A percentile compares a stretch with the other conserved stretches of the same genome.
These are phyloP conservation scores for Chernovozyma sophiae-reginae DNA, from an alignment of 1,139 yeast genomes.

Conservation along the genomic window DNA sequence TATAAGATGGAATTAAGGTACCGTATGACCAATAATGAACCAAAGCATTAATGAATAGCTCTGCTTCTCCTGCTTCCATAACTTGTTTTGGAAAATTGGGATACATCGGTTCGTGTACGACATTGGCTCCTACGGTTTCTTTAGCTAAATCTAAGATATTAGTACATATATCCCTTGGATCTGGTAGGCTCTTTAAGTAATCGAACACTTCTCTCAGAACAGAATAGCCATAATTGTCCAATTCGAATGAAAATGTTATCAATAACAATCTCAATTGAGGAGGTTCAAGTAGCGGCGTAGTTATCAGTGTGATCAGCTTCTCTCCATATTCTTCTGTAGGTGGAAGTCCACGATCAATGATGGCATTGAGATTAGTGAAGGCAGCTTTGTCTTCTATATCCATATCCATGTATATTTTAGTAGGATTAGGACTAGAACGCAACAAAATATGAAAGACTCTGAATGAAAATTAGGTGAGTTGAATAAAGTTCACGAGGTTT, in stretches of 20 bases:
- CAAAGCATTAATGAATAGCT: slow-evolving; percentile 8
- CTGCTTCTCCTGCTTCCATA: slow-evolving; percentile 6
- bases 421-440: no score
- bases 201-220: slow-evolving; percentile 2
- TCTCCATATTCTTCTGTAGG: no score
- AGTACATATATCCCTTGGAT: no score
- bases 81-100: slow-evolving; percentile 12
- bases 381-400: slow-evolving; percentile 1
- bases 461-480: no score
- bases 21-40: slow-evolving; percentile 9
- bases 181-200: neutral
- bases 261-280: neutral
- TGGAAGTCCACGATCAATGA: no score
- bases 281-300: neutral
- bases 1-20: slow-evolving; percentile 3
- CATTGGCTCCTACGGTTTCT: slow-evolving; percentile 5
- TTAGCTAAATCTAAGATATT: slow-evolving; percentile 4
- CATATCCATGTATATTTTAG: neutral
- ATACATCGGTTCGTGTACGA: slow-evolving; percentile 4
- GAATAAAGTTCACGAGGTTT: no score
- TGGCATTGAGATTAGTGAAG: no score
- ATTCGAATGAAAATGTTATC: slow-evolving; percentile 4
- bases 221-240: slow-evolving; percentile 4
- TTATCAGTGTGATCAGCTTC: no score
- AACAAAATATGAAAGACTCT: no score